Conservation (phyloP, 805 yeast genomes). For the Wickerhamomyces hampshirensis region DNA sequence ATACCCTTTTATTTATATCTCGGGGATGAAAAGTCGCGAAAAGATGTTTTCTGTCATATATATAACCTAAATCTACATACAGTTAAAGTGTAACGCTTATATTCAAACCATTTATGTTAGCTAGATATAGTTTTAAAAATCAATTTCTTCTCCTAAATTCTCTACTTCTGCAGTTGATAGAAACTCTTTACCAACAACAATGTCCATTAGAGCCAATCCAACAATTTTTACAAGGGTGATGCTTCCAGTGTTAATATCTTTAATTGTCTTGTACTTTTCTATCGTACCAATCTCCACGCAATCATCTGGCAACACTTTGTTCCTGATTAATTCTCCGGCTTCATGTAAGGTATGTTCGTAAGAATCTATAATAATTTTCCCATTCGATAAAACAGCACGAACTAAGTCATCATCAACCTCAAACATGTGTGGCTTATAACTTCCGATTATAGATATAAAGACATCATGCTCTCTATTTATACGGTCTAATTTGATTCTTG, state of each 20-base stretch:
- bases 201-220: conserved; percentile 63
- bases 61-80: too few species aligned
- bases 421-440: conserved; percentile 63
- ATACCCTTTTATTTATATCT: too few species aligned
- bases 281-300: conserved; percentile 45
- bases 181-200: conserved; percentile 44
- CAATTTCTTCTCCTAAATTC: conserved; percentile 28
- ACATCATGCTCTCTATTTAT: conserved; percentile 26
- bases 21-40: too few species aligned
- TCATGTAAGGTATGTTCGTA: conserved; percentile 49
- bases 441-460: conserved; percentile 58
- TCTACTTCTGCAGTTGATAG: conserved; percentile 25
- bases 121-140: too few species aligned
- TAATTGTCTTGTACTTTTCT: conserved; percentile 12
- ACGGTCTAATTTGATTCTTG: conserved; percentile 34
- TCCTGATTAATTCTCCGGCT: conserved; percentile 60
- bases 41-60: too few species aligned
- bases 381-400: conserved; percentile 29
- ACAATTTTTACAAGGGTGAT: conserved; percentile 51
- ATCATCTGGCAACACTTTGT: conserved; percentile 32
- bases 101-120: too few species aligned
- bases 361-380: conserved; percentile 56
- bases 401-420: conserved; percentile 49
- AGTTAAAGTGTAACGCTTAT: too few species aligned
- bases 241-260: conserved; percentile 16